Evolutionary conservation across 2,329 filamentous ascomycete genomes (phyloP), one percentile per base, ranked within the genome.

Genomic region (Aspergillus bombycis): DNA sequence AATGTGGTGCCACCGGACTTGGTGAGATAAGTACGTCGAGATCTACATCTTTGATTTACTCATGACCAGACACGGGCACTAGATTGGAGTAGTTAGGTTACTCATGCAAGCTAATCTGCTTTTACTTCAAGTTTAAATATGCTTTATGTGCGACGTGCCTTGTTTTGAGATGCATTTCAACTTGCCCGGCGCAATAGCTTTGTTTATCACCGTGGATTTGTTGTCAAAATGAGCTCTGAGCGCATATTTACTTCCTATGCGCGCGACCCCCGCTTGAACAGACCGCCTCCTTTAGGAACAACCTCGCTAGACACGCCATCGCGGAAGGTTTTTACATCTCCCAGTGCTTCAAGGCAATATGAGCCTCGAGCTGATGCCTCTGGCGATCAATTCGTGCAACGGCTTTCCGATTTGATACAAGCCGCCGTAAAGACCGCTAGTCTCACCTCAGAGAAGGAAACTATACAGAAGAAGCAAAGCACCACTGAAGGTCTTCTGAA

Each of bases 371-470:
- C 58, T 54, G 61, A 53, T 21, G 10, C 26, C 16, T 12, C 57
- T 45, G 58, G 57, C 19, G 68, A 83, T 81, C 84, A 85, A 66
- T 79, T 83, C 63, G 21, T 71, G 34, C 69, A 63, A 45, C 61
- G 63, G 3, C 61, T 75, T 41, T 63, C 68, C 7, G 69, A 71
- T 6, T 64, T 73, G 36, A 62, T 70, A 7, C 65, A 68, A 41
- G 57, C 67, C 11, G 62, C 62, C 3, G 66, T 80, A 8, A 70
- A 74, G 46, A 62, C 63, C 14, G 58, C 62, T 10, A 71, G 69
- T 34, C 60, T 74, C 9, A 70, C 75, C 10, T 65, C 74, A 2
- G 68, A 70, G 41, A 72, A 65, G 55, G 65, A 68, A 11, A 72
- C 68, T 30, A 58, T 77, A 8, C 66, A 75, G 23, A 71, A 69